These are phyloP conservation scores for Aspergillus novofumigatus DNA, from an alignment of 2,329 filamentous ascomycete species.

Conservation along the genomic window DNA sequence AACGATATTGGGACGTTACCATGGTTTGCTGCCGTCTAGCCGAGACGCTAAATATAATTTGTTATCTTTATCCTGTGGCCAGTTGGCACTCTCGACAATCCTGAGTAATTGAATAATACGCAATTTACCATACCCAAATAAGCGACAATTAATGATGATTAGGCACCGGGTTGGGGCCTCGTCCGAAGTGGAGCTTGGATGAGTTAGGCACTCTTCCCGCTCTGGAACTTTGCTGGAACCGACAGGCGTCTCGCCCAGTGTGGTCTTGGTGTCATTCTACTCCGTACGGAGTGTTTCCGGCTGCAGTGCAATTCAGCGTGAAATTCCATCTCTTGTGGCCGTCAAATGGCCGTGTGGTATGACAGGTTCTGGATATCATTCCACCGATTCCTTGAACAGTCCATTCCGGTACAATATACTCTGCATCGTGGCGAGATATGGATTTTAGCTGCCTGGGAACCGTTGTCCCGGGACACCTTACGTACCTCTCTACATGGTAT, in stretches of 20 bases:
- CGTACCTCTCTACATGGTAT: background rate
- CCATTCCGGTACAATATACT: too few species aligned
- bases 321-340: background rate
- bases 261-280: background rate
- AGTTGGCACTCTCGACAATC: background rate
- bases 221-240: conserved; percentile 10
- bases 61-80: background rate
- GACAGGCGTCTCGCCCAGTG: background rate
- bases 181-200: conserved; percentile 3
- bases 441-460: background rate
- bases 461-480: background rate
- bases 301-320: background rate
- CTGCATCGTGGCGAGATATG: background rate
- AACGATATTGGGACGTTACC: background rate
- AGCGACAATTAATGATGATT: background rate
- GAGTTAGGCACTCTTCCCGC: conserved; percentile 7
- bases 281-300: background rate
- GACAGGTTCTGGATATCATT: background rate
- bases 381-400: background rate
- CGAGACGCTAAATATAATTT: background rate
- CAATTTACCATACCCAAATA: background rate
- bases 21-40: background rate
- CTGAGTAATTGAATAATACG: background rate
- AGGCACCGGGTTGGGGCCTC: background rate
- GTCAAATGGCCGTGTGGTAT: background rate